phyloP scores from a whole-genome alignment of 345 rosid genomes.

The Populus deltoides region DNA sequence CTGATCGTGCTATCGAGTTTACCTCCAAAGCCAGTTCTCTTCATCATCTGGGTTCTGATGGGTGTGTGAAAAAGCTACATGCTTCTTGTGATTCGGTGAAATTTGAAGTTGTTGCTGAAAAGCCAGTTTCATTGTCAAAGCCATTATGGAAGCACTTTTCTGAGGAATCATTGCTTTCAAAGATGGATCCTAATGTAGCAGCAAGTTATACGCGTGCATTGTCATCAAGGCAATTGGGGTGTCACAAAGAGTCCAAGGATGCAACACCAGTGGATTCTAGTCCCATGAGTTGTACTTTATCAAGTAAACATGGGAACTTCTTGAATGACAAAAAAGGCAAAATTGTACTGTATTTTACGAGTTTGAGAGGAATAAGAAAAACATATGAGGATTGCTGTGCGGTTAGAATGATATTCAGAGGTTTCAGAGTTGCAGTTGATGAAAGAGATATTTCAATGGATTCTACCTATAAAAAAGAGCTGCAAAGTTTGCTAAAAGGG shows the following conservation, averaged over 20 bases:
- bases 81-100: slow-evolving; percentile 26
- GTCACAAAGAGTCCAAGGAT: slow-evolving; percentile 12
- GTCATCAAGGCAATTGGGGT: slow-evolving; percentile 55
- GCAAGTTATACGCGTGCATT: slow-evolving; percentile 64
- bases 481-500: slow-evolving; percentile 25
- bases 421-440: slow-evolving; percentile 37
- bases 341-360: slow-evolving; percentile 65
- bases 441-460: slow-evolving; percentile 49
- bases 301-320: slow-evolving; percentile 13
- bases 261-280: slow-evolving; percentile 28
- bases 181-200: slow-evolving; percentile 61
- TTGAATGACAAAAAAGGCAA: slow-evolving; percentile 30
- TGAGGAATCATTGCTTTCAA: slow-evolving; percentile 63
- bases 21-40: slow-evolving; percentile 25
- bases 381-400: slow-evolving; percentile 43
- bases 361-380: slow-evolving; percentile 44
- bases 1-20: background rate
- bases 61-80: slow-evolving; percentile 30
- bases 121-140: slow-evolving; percentile 28
- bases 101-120: slow-evolving; percentile 7
- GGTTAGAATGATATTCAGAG: slow-evolving; percentile 40
- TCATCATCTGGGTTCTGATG: slow-evolving; percentile 22
- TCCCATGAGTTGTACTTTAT: slow-evolving; percentile 21
- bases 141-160: slow-evolving; percentile 73
- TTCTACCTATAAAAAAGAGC: slow-evolving; percentile 34